These are phyloP conservation scores for Epichloe hybrida DNA, from an alignment of 2,329 filamentous ascomycete species.

Conservation along the genomic window DNA sequence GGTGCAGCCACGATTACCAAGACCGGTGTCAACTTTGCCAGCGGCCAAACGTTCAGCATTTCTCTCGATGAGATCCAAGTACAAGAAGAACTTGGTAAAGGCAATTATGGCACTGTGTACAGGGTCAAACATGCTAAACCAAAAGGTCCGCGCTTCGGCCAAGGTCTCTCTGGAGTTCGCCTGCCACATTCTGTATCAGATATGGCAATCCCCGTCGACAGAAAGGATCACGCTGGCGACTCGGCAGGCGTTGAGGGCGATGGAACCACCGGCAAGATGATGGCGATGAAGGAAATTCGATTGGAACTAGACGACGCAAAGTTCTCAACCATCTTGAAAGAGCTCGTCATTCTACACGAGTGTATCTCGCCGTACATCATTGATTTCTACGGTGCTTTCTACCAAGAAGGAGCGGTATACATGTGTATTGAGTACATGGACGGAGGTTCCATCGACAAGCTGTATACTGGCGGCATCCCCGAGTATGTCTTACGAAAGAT, in stretches of 20 bases:
- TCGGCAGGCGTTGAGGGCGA: conserved; percentile 20
- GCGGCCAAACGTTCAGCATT: conserved; percentile 80
- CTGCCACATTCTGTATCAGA: conserved; percentile 25
- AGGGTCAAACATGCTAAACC: conserved; percentile 78
- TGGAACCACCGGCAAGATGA: conserved; percentile 58
- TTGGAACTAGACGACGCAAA: conserved; percentile 93
- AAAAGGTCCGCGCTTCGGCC: conserved; percentile 41
- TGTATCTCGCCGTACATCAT: conserved; percentile 94
- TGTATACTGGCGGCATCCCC: conserved; percentile 82
- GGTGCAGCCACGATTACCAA: conserved; percentile 84
- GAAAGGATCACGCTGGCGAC: conserved; percentile 16
- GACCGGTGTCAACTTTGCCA: conserved; percentile 82
- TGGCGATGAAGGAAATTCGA: conserved; percentile 99
- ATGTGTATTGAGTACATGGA: conserved; percentile 99
- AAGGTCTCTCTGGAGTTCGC: conserved; percentile 37
- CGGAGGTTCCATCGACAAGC: conserved; percentile 90
- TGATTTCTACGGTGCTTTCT: conserved; percentile 97
- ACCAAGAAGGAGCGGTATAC: conserved; percentile 96
- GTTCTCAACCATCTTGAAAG: conserved; percentile 94
- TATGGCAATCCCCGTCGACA: conserved; percentile 16
- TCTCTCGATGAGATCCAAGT: conserved; percentile 93
- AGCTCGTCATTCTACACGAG: conserved; percentile 88
- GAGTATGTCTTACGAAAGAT: conserved; percentile 84
- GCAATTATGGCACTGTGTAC: conserved; percentile 97
- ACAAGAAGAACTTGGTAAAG: conserved; percentile 85